Conservation (phyloP, 2,329 filamentous ascomycete species). For the Trichoderma brevicompactum region DNA sequence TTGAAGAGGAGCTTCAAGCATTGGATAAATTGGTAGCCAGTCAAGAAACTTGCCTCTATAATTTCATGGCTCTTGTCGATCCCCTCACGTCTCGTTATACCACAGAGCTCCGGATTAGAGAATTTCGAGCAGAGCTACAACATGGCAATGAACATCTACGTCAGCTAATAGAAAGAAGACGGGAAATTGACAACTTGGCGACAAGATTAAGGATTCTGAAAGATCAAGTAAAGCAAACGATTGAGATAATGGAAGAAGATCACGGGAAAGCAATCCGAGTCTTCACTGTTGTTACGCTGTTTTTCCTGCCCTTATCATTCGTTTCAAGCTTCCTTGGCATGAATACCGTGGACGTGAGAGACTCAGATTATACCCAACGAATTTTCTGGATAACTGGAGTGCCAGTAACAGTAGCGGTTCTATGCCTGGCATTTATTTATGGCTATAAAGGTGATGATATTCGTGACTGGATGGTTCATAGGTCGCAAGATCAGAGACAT, state of each 20-base stretch:
- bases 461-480: not conserved
- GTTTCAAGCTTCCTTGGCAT: conserved; percentile 47
- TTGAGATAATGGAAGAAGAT: conserved; percentile 39
- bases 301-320: conserved; percentile 39
- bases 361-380: conserved; percentile 45
- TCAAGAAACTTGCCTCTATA: not conserved
- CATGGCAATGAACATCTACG: not conserved
- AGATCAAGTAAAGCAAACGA: conserved; percentile 31
- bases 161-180: not conserved
- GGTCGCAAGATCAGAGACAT: not conserved
- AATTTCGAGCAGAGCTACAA: not conserved
- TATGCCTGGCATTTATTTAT: not conserved
- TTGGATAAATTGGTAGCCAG: conserved; percentile 27
- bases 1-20: conserved; percentile 33
- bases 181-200: not conserved
- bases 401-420: conserved; percentile 31
- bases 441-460: conserved; percentile 3
- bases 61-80: not conserved
- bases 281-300: conserved; percentile 50
- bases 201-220: conserved; percentile 29
- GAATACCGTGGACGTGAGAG: conserved; percentile 49
- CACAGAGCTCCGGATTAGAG: not conserved
- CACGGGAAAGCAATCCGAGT: conserved; percentile 41
- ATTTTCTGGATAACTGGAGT: conserved; percentile 49
- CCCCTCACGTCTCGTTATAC: conserved; percentile 4